These are phyloP conservation scores for Sordariomycetes sp. DNA, from an alignment of 2,329 filamentous ascomycete species.

Conservation along the genomic window DNA sequence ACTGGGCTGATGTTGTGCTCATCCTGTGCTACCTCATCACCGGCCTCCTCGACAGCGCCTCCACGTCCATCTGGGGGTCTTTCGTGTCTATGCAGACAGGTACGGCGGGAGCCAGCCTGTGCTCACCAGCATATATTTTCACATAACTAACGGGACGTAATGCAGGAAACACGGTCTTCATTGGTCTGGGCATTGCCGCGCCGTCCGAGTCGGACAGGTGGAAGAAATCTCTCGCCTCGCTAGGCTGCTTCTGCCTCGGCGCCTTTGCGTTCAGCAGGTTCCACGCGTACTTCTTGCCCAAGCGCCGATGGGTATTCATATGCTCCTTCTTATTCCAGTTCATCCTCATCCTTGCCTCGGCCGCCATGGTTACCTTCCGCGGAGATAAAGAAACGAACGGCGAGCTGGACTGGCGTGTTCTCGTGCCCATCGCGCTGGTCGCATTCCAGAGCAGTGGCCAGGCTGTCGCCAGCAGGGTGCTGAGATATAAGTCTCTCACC, in stretches of 20 bases:
- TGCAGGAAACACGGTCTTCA: constrained; percentile 62
- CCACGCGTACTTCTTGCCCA: constrained; percentile 48
- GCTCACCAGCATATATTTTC: background rate
- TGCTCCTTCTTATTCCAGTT: constrained; percentile 42
- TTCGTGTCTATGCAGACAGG: constrained; percentile 81
- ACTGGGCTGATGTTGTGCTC: constrained; percentile 55
- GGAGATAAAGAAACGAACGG: constrained; percentile 22
- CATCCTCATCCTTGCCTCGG: constrained; percentile 34
- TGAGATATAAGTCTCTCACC: constrained; percentile 58
- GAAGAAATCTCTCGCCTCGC: constrained; percentile 54
- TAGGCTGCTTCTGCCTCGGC: constrained; percentile 57
- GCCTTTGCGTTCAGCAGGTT: constrained; percentile 59
- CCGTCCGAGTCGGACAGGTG: constrained; percentile 14
- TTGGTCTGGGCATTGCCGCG: constrained; percentile 53
- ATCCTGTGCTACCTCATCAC: constrained; percentile 66
- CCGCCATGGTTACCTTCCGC: constrained; percentile 35
- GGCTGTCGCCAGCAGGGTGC: constrained; percentile 57
- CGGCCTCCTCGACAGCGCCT: constrained; percentile 62
- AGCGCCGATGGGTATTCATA: constrained; percentile 52
- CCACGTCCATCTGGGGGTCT: constrained; percentile 64
- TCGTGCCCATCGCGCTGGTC: constrained; percentile 54
- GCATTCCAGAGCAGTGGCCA: constrained; percentile 71
- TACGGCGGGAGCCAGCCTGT: constrained; percentile 15
- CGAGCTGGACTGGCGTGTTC: constrained; percentile 41
- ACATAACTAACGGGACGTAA: constrained; percentile 1